A percentile compares a stretch with the other conserved stretches of the same genome.
Evolutionary conservation across 108 stramenopile species (phyloP).

Genomic region (Mediolabrus comicus): DNA sequence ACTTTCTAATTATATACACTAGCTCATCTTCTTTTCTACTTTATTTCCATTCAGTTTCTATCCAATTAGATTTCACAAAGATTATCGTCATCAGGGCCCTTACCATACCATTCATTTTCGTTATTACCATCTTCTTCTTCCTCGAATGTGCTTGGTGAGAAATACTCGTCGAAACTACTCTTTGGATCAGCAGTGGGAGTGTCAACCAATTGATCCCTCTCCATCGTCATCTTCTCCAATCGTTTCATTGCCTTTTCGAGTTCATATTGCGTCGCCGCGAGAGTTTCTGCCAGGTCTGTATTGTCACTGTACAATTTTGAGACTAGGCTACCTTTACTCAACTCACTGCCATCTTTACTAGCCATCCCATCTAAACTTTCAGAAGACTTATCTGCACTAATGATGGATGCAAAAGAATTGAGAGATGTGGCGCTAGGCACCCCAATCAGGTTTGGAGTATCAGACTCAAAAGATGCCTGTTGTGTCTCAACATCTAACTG

Average conservation of each 20-base stretch:
- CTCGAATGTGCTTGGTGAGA: not conserved
- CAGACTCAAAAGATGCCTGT: not conserved
- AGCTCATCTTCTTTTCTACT: too few relatives aligned
- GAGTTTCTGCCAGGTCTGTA: constrained; percentile 10
- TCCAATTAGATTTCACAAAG: not conserved
- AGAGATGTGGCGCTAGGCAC: not conserved
- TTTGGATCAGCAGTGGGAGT: not conserved
- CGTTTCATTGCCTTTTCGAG: constrained; percentile 11
- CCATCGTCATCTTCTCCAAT: constrained; percentile 3
- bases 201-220: constrained; percentile 3
- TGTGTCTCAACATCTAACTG: not conserved
- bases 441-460: not conserved
- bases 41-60: not conserved
- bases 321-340: not conserved
- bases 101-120: not conserved
- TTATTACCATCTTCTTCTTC: not conserved
- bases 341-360: not conserved
- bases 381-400: not conserved
- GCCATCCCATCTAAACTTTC: not conserved
- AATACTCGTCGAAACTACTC: not conserved
- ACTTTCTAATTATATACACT: too few relatives aligned
- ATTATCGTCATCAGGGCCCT: not conserved
- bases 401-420: not conserved
- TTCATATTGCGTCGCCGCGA: constrained; percentile 9
- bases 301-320: constrained; percentile 23